Evolutionary conservation across 176 grass and related monocot species (phyloP).

Genomic region (Ampelocalamus luodianensis): DNA sequence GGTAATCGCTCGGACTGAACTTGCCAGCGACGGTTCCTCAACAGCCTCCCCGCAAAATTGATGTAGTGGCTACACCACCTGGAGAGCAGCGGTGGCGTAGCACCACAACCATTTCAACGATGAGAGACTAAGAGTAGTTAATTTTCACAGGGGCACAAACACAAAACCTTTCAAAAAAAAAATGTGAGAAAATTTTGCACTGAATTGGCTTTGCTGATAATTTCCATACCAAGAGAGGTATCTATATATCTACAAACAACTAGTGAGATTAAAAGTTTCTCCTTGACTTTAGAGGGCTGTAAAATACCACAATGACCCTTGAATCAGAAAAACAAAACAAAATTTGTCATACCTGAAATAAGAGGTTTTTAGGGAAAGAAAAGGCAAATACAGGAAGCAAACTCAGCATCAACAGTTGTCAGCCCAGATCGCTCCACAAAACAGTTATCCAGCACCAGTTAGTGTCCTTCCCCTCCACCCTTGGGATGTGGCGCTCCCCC

Average conservation of each 20-base stretch:
- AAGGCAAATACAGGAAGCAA: neutral
- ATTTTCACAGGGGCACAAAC: neutral
- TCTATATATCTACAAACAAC: no score
- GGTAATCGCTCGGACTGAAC: no score
- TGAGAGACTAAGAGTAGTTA: neutral
- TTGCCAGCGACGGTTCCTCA: no score
- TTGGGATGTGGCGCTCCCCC: slow-evolving; percentile 13
- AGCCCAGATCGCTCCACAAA: neutral
- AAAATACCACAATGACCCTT: no score
- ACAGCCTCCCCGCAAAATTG: neutral
- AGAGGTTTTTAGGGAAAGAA: neutral
- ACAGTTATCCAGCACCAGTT: neutral
- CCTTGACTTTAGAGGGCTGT: no score
- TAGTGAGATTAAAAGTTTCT: no score
- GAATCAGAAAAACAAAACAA: no score
- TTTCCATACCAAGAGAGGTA: neutral
- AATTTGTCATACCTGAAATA: neutral
- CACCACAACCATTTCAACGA: neutral
- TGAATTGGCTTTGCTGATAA: neutral
- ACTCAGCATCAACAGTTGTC: neutral
- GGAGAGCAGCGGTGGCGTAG: neutral
- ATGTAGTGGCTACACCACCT: neutral
- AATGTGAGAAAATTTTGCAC: neutral
- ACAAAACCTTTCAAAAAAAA: neutral
- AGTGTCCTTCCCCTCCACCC: neutral